Evolutionary conservation across 1,139 yeast species (phyloP).

Genomic region (Diutina neorugosa): DNA sequence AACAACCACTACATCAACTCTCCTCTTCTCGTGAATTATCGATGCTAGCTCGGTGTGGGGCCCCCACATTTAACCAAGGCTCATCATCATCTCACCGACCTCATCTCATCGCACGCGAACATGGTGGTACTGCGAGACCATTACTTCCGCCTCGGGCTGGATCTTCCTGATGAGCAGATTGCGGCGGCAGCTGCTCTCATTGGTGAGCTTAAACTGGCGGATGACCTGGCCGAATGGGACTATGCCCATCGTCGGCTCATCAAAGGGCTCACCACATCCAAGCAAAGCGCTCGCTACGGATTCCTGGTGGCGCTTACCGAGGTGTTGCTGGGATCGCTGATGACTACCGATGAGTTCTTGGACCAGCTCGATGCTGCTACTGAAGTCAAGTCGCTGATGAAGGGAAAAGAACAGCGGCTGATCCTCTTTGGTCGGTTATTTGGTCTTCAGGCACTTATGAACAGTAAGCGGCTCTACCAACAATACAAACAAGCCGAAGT

Average conservation of each 20-base stretch:
- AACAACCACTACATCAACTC: no score
- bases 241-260: conserved; percentile 71
- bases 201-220: conserved; percentile 37
- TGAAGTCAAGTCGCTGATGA: conserved; percentile 37
- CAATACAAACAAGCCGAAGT: conserved; percentile 14
- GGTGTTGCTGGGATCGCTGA: conserved; percentile 25
- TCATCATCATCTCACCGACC: background rate
- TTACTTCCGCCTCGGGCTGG: conserved; percentile 71
- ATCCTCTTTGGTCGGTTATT: conserved; percentile 73
- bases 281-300: conserved; percentile 80
- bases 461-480: conserved; percentile 36
- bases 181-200: conserved; percentile 60
- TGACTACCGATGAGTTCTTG: conserved; percentile 26
- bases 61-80: background rate
- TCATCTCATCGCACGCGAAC: background rate
- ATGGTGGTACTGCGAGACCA: conserved; percentile 52
- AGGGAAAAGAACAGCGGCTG: conserved; percentile 77
- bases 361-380: conserved; percentile 31
- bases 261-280: conserved; percentile 69
- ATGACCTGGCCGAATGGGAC: conserved; percentile 54
- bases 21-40: no score
- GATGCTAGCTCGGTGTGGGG: background rate
- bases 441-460: conserved; percentile 68
- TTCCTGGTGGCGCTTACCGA: conserved; percentile 84
- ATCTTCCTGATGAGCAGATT: conserved; percentile 59